phyloP scores from a whole-genome alignment of 2,329 filamentous ascomycete species.

The Ceratocystis eucalypticola region DNA sequence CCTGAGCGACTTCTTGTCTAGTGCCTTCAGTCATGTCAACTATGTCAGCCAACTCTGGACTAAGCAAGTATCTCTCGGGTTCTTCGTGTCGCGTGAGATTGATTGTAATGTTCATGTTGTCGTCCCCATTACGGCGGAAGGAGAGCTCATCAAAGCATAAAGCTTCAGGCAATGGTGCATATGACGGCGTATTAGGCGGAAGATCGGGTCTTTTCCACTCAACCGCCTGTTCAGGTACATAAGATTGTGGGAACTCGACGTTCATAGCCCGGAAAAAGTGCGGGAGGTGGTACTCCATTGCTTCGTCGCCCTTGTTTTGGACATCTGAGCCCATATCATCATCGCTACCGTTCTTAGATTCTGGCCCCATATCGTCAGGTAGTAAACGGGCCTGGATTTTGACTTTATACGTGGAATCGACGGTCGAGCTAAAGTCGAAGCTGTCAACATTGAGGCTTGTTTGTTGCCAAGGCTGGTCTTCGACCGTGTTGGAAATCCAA shows the following conservation, averaged over 20 bases:
- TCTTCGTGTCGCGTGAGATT: constrained; percentile 74
- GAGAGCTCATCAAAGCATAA: constrained; percentile 76
- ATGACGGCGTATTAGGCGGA: constrained; percentile 37
- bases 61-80: constrained; percentile 72
- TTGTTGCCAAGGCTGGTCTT: constrained; percentile 84
- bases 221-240: constrained; percentile 44
- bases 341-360: constrained; percentile 38
- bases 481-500: constrained; percentile 89
- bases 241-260: constrained; percentile 56
- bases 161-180: constrained; percentile 46
- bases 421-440: constrained; percentile 68
- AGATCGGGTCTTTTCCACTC: constrained; percentile 76
- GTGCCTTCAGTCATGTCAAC: constrained; percentile 80
- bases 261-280: constrained; percentile 73
- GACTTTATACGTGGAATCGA: constrained; percentile 70
- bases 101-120: constrained; percentile 82
- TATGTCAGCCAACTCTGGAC: constrained; percentile 64
- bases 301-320: constrained; percentile 27
- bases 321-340: constrained; percentile 24
- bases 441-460: constrained; percentile 51
- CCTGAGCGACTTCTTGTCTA: constrained; percentile 75
- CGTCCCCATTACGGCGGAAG: constrained; percentile 83
- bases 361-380: constrained; percentile 41
- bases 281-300: constrained; percentile 38
- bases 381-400: constrained; percentile 83